Conservation (phyloP, 2,329 filamentous ascomycete species). For the Aspergillus candidus region DNA sequence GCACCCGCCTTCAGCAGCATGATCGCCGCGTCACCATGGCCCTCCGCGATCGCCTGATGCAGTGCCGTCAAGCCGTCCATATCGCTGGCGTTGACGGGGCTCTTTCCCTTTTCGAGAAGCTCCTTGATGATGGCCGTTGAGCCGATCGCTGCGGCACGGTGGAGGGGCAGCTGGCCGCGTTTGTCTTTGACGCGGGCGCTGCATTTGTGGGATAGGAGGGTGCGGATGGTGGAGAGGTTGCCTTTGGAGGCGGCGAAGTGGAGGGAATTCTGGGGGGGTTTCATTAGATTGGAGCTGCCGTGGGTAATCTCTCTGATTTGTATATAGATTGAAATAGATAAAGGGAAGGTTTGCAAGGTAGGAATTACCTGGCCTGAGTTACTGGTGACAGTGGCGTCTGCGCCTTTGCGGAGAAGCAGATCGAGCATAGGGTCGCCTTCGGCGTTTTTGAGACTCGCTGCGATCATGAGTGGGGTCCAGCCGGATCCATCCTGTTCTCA, state of each 20-base stretch:
- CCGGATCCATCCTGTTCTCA: slow-evolving; percentile 39
- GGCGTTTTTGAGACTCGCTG: slow-evolving; percentile 41
- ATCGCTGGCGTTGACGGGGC: slow-evolving; percentile 79
- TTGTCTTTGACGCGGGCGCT: slow-evolving; percentile 76
- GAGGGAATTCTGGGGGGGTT: slow-evolving; percentile 61
- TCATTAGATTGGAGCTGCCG: slow-evolving; percentile 1
- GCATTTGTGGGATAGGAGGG: slow-evolving; percentile 69
- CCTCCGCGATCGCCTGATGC: slow-evolving; percentile 63
- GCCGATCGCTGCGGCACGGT: slow-evolving; percentile 85
- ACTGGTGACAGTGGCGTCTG: slow-evolving; percentile 42
- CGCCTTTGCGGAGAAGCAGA: slow-evolving; percentile 41
- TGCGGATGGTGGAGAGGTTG: slow-evolving; percentile 73
- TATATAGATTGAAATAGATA: background rate
- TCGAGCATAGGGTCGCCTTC: slow-evolving; percentile 42
- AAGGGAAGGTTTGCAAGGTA: background rate
- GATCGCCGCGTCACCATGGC: slow-evolving; percentile 73
- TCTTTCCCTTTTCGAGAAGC: slow-evolving; percentile 65
- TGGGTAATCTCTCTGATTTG: background rate
- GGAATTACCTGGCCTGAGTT: slow-evolving; percentile 36
- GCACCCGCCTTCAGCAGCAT: slow-evolving; percentile 78
- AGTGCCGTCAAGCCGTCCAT: slow-evolving; percentile 77
- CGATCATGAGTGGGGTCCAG: slow-evolving; percentile 49
- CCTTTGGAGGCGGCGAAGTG: slow-evolving; percentile 90
- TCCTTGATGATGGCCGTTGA: slow-evolving; percentile 80
- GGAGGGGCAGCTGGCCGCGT: slow-evolving; percentile 81